phyloP scores from a whole-genome alignment of 768 basidiomycete genomes.

The Lepiota brunneoincarnata region DNA sequence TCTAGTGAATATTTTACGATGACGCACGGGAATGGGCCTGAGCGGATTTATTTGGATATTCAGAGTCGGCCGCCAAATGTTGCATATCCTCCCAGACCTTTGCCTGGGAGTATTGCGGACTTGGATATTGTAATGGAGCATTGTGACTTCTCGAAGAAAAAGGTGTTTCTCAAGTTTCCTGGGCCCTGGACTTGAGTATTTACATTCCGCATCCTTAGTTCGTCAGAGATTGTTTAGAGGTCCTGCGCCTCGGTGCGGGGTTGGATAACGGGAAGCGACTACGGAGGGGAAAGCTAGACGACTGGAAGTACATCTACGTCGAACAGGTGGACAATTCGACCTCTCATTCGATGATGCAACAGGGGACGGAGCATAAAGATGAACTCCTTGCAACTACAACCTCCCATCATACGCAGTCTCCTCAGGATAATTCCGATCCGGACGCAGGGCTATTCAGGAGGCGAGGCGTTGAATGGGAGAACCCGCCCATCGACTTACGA shows the following conservation, averaged over 20 bases:
- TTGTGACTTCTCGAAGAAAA: slow-evolving; percentile 84
- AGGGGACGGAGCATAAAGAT: slow-evolving; percentile 32
- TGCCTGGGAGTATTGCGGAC: slow-evolving; percentile 82
- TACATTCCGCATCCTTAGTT: slow-evolving; percentile 51
- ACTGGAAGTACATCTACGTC: slow-evolving; percentile 87
- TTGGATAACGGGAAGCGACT: slow-evolving; percentile 79
- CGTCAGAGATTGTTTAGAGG: slow-evolving; percentile 96
- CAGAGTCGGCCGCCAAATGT: slow-evolving; percentile 57
- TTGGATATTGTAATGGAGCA: slow-evolving; percentile 88
- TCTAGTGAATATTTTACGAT: slow-evolving; percentile 39
- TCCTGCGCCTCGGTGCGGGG: slow-evolving; percentile 86
- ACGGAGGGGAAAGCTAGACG: slow-evolving; percentile 71
- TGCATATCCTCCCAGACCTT: slow-evolving; percentile 86
- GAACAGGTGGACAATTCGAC: slow-evolving; percentile 46
- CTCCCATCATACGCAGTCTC: neutral
- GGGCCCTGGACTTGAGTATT: neutral
- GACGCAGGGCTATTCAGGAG: slow-evolving; percentile 57
- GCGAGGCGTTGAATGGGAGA: slow-evolving; percentile 62
- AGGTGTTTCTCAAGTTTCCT: slow-evolving; percentile 42
- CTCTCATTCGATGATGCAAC: slow-evolving; percentile 15
- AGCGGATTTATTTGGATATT: slow-evolving; percentile 75
- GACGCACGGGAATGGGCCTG: slow-evolving; percentile 73
- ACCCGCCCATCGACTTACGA: slow-evolving; percentile 43
- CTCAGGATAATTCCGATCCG: slow-evolving; percentile 34
- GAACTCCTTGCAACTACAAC: slow-evolving; percentile 26